Percentiles rank a stretch among this genome's conserved stretches.
These are phyloP conservation scores for Wickerhamomyces chambardii DNA, from an alignment of 805 yeast genomes.

Conservation along the genomic window DNA sequence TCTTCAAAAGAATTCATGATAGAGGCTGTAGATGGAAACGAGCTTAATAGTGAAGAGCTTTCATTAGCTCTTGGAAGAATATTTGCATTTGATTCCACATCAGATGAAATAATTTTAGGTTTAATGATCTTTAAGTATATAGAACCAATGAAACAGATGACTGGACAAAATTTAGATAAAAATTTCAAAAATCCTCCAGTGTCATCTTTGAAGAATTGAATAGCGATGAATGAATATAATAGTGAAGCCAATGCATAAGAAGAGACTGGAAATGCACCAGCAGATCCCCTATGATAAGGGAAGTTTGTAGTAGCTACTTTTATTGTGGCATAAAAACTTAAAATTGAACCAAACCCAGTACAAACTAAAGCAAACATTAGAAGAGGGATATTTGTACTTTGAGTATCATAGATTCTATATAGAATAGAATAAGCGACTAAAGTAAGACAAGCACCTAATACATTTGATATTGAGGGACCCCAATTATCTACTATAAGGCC, in stretches of 20 bases:
- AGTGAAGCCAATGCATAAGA: constrained; percentile 63
- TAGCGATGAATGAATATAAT: constrained; percentile 48
- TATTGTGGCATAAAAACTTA: constrained; percentile 51
- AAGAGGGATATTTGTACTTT: constrained; percentile 27
- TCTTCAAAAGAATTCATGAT: constrained; percentile 3
- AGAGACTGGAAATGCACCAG: constrained; percentile 20
- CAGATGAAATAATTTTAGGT: neutral
- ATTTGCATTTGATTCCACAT: neutral
- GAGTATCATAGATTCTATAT: constrained; percentile 33
- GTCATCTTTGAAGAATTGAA: constrained; percentile 39
- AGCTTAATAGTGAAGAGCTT: neutral
- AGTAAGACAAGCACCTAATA: constrained; percentile 46
- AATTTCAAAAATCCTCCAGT: constrained; percentile 48
- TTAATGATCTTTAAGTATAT: constrained; percentile 19
- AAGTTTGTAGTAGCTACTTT: constrained; percentile 45
- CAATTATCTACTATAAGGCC: constrained; percentile 56
- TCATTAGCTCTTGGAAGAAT: neutral
- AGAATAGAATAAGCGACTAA: constrained; percentile 46
- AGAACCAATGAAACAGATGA: constrained; percentile 21
- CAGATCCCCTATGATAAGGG: constrained; percentile 49
- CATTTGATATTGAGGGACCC: constrained; percentile 46
- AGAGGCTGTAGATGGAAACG: constrained; percentile 2
- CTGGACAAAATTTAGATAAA: constrained; percentile 40
- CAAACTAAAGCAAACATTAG: constrained; percentile 40
- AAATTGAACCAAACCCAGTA: constrained; percentile 59